Percentiles rank a stretch among this genome's conserved stretches.
phyloP scores from a whole-genome alignment of 2,329 filamentous ascomycete species.

The Fusarium xyrophilum region DNA sequence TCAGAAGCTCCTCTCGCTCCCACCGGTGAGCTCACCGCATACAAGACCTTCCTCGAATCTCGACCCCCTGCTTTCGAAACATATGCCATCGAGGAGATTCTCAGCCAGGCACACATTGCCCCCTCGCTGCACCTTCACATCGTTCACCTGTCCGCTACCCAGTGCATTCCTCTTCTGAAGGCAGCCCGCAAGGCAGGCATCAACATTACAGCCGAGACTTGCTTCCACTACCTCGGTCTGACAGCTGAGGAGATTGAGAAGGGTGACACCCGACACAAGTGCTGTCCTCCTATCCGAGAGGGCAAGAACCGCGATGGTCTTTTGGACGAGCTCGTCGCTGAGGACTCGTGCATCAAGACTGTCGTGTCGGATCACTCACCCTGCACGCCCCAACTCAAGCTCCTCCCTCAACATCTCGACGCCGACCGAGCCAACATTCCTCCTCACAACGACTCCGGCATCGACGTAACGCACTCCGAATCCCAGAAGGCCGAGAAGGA shows the following conservation, averaged over 20 bases:
- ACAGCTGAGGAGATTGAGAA: conserved; percentile 81
- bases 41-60: conserved; percentile 90
- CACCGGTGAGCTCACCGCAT: conserved; percentile 74
- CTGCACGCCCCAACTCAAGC: conserved; percentile 92
- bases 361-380: conserved; percentile 96
- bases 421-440: conserved; percentile 46
- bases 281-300: conserved; percentile 88
- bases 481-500: conserved; percentile 47
- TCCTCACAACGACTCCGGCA: conserved; percentile 60
- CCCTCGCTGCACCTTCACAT: conserved; percentile 89
- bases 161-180: conserved; percentile 82
- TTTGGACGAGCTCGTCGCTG: conserved; percentile 78
- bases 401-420: conserved; percentile 73
- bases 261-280: conserved; percentile 92
- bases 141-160: conserved; percentile 88
- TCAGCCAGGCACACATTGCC: conserved; percentile 80
- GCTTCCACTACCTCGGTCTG: conserved; percentile 91
- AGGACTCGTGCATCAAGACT: conserved; percentile 84
- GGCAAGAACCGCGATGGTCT: conserved; percentile 82
- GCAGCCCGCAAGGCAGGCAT: conserved; percentile 75
- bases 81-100: conserved; percentile 85
- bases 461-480: conserved; percentile 55
- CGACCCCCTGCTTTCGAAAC: conserved; percentile 90
- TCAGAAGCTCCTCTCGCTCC: conserved; percentile 75
- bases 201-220: conserved; percentile 92